Percentiles rank a stretch among this genome's conserved stretches.
Conservation (phyloP, 73 alveolate genomes). For the Uronychia setigera region DNA sequence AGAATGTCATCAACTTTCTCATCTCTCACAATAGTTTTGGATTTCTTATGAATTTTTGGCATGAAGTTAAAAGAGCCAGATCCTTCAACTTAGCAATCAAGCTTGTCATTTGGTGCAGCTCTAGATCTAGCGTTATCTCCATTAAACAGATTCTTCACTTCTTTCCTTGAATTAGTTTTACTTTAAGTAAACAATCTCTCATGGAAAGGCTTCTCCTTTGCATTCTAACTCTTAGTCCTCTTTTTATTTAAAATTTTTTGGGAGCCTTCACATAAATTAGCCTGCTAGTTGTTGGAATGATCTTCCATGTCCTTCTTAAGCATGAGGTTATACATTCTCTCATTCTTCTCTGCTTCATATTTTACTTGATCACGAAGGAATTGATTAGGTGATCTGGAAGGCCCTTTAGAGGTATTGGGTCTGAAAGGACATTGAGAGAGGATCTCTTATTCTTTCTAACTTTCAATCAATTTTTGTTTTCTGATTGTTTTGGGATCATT, state of each 20-base stretch:
- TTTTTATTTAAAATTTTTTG: neutral
- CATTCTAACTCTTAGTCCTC: neutral
- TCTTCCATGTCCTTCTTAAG: neutral
- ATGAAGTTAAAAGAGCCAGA: slow-evolving; percentile 8
- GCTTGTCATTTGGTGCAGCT: too few relatives aligned
- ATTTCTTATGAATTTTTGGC: slow-evolving; percentile 42
- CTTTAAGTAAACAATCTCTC: neutral
- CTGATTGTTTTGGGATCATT: neutral
- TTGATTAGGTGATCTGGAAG: neutral
- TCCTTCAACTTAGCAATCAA: too few relatives aligned
- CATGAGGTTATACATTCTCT: neutral
- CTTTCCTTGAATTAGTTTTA: neutral
- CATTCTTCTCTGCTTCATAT: neutral
- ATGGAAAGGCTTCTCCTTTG: neutral
- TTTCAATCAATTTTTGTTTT: neutral
- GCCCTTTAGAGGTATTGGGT: neutral
- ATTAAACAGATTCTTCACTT: neutral
- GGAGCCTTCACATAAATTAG: neutral
- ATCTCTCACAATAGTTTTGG: slow-evolving; percentile 29
- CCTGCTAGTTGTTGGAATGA: neutral
- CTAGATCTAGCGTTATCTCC: neutral
- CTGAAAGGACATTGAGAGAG: neutral
- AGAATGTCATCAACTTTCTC: slow-evolving; percentile 16
- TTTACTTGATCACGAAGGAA: neutral
- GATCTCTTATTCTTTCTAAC: neutral